These are phyloP conservation scores for Fusarium nematophilum DNA, from an alignment of 2,329 filamentous ascomycete genomes.

Conservation along the genomic window DNA sequence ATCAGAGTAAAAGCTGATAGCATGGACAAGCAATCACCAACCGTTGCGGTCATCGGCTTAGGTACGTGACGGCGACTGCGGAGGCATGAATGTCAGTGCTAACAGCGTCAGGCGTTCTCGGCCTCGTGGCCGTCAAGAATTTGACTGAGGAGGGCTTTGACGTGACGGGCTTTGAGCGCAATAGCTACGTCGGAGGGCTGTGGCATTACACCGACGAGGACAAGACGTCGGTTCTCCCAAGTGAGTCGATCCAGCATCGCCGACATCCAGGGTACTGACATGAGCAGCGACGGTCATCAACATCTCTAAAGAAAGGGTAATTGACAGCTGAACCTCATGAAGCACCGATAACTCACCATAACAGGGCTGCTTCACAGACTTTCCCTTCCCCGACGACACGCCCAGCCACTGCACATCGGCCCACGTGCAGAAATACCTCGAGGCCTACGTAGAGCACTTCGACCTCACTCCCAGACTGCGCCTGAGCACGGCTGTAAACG, in stretches of 20 bases:
- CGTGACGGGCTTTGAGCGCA: constrained; percentile 56
- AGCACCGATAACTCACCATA: not conserved
- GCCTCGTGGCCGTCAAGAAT: constrained; percentile 55
- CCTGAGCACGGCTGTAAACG: constrained; percentile 38
- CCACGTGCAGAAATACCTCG: constrained; percentile 48
- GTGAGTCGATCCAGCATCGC: constrained; percentile 26
- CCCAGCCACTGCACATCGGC: constrained; percentile 38
- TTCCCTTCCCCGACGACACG: constrained; percentile 46
- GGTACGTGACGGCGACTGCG: constrained; percentile 27
- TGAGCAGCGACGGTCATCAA: constrained; percentile 45
- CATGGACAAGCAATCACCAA: constrained; percentile 27
- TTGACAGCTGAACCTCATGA: accelerated
- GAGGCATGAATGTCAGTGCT: not conserved
- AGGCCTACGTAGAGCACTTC: constrained; percentile 50
- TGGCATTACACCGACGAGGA: constrained; percentile 56
- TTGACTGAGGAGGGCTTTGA: constrained; percentile 57
- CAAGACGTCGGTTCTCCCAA: constrained; percentile 52
- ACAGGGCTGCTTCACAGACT: constrained; percentile 51
- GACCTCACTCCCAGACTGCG: constrained; percentile 40
- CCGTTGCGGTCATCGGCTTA: constrained; percentile 46
- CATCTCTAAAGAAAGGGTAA: constrained; percentile 48
- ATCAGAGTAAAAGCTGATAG: not conserved
- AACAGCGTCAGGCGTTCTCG: constrained; percentile 45
- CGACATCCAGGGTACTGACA: constrained; percentile 1
- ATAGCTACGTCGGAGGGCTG: constrained; percentile 54